Evolutionary conservation across 1,284 basidiomycete genomes (phyloP).

Genomic region (Moesziomyces parantarcticus): DNA sequence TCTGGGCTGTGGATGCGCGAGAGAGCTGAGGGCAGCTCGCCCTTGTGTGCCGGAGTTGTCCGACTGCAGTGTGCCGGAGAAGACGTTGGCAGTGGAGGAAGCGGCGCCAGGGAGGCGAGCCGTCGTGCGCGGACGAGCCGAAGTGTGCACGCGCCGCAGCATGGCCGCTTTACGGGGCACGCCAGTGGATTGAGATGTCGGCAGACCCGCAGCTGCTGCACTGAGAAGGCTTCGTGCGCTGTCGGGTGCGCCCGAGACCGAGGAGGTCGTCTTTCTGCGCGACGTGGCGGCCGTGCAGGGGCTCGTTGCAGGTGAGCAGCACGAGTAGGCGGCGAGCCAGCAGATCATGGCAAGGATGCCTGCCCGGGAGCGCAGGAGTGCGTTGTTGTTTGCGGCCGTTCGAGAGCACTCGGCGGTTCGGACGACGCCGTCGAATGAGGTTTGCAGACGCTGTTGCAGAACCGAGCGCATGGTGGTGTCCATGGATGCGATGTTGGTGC

Average conservation of each 20-base stretch:
- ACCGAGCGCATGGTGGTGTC: constrained; percentile 33
- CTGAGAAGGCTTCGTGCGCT: constrained; percentile 4
- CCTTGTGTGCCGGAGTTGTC: constrained; percentile 2
- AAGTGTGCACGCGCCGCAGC: constrained; percentile 26
- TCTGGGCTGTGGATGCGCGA: constrained; percentile 29
- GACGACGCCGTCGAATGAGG: constrained; percentile 35
- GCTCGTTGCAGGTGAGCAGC: constrained; percentile 15
- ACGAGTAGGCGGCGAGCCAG: constrained; percentile 44
- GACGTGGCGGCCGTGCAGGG: constrained; percentile 3
- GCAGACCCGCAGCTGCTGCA: background rate
- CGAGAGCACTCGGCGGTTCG: constrained; percentile 29
- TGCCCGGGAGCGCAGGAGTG: constrained; percentile 29
- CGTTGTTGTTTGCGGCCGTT: constrained; percentile 17
- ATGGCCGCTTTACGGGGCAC: constrained; percentile 26
- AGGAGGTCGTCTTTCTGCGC: background rate
- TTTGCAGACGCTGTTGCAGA: constrained; percentile 32
- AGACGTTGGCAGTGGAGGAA: constrained; percentile 1
- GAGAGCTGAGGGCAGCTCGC: constrained; percentile 23
- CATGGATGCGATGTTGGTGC: constrained; percentile 13
- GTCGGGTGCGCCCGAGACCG: background rate
- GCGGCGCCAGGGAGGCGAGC: constrained; percentile 6
- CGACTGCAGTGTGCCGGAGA: background rate
- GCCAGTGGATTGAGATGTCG: background rate
- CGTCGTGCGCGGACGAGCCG: constrained; percentile 14
- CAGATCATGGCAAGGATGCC: constrained; percentile 34